Evolutionary conservation across 441 rosid species (phyloP).

Genomic region (Omphalea diandra): DNA sequence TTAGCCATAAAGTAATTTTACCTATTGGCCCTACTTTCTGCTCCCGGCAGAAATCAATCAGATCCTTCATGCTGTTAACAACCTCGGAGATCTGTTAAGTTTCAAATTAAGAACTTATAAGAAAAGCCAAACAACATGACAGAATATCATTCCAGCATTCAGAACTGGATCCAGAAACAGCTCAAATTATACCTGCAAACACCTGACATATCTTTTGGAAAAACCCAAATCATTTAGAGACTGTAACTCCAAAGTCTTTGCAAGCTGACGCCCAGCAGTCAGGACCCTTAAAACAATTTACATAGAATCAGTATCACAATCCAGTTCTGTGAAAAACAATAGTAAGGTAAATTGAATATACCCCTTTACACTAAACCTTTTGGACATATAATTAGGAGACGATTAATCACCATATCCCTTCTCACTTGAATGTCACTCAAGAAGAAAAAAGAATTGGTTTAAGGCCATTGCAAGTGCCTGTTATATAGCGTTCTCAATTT

Average conservation of each 20-base stretch:
- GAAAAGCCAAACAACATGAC: slow-evolving; percentile 1
- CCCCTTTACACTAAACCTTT: background rate
- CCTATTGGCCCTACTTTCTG: slow-evolving; percentile 89
- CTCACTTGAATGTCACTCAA: background rate
- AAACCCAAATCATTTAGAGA: slow-evolving; percentile 92
- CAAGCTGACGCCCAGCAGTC: slow-evolving; percentile 90
- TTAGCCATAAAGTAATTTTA: slow-evolving; percentile 28
- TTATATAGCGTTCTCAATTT: background rate
- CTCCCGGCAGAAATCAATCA: slow-evolving; percentile 82
- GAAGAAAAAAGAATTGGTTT: background rate
- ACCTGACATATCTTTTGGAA: slow-evolving; percentile 94
- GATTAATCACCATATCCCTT: background rate
- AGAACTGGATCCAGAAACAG: slow-evolving; percentile 13
- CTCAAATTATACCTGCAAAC: slow-evolving; percentile 69
- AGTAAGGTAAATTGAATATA: too few relatives aligned
- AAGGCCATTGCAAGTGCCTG: background rate
- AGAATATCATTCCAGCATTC: slow-evolving; percentile 9
- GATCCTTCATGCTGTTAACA: slow-evolving; percentile 98
- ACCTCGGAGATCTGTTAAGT: slow-evolving; percentile 96
- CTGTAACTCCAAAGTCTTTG: slow-evolving; percentile 85
- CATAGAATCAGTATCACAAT: slow-evolving; percentile 16
- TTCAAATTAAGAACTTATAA: slow-evolving; percentile 19
- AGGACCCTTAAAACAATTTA: slow-evolving; percentile 59
- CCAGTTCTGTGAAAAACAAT: background rate
- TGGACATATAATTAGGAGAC: background rate